phyloP scores from a whole-genome alignment of 2,329 filamentous ascomycete genomes.

The Hymenoscyphus fraxineus region DNA sequence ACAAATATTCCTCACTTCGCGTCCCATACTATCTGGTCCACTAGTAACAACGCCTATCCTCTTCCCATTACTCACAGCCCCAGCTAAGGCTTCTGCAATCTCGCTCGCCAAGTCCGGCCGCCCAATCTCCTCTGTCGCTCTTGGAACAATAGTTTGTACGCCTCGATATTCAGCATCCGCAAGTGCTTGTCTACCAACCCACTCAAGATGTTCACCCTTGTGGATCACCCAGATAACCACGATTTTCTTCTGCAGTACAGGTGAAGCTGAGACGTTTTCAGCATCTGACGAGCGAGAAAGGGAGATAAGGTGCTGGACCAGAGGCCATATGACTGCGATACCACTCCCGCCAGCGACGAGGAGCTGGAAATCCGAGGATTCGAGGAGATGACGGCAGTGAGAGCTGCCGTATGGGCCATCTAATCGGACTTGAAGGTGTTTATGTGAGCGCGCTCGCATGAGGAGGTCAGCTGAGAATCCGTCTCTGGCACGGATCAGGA shows the following conservation, averaged over 20 bases:
- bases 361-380: slow-evolving; percentile 46
- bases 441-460: slow-evolving; percentile 43
- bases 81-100: slow-evolving; percentile 38
- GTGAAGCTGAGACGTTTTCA: slow-evolving; percentile 25
- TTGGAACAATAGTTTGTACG: slow-evolving; percentile 50
- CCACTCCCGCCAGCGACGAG: slow-evolving; percentile 62
- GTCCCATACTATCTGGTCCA: slow-evolving; percentile 59
- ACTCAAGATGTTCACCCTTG: slow-evolving; percentile 47
- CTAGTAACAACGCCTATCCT: slow-evolving; percentile 54
- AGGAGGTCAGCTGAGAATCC: slow-evolving; percentile 59
- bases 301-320: slow-evolving; percentile 48
- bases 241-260: slow-evolving; percentile 36
- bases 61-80: slow-evolving; percentile 25
- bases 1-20: slow-evolving; percentile 56
- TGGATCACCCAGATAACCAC: slow-evolving; percentile 59
- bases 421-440: slow-evolving; percentile 47
- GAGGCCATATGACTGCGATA: slow-evolving; percentile 60
- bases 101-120: slow-evolving; percentile 49
- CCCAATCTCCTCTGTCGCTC: slow-evolving; percentile 50
- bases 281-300: slow-evolving; percentile 20
- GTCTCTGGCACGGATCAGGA: slow-evolving; percentile 56
- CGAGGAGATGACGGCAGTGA: slow-evolving; percentile 51
- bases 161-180: slow-evolving; percentile 47
- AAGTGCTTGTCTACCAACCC: slow-evolving; percentile 49
- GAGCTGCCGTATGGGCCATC: slow-evolving; percentile 63